phyloP scores from a whole-genome alignment of 768 basidiomycete species.

The Suillus fuscotomentosus region DNA sequence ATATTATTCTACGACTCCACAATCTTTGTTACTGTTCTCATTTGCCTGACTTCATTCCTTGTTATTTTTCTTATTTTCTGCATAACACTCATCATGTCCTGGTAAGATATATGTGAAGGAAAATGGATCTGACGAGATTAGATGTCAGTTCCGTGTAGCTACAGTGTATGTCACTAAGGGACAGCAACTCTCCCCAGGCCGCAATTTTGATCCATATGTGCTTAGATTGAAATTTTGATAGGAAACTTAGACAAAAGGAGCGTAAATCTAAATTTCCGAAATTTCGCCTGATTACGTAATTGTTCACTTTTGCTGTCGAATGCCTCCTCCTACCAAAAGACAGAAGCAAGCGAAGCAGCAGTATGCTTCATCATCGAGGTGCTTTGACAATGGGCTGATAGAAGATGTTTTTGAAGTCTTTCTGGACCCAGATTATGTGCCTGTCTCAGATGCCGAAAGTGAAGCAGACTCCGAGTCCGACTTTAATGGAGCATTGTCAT shows the following conservation, averaged over 20 bases:
- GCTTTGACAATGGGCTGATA: not conserved
- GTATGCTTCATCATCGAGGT: not conserved
- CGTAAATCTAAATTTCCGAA: not conserved
- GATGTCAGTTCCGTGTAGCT: too few relatives aligned
- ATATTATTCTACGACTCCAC: not conserved
- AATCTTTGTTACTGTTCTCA: not conserved
- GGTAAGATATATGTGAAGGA: not conserved
- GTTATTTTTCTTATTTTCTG: not conserved
- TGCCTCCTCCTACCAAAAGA: not conserved
- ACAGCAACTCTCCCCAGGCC: not conserved
- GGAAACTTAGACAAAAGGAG: not conserved
- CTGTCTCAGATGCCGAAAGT: not conserved
- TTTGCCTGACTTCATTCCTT: not conserved
- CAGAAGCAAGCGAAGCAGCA: not conserved
- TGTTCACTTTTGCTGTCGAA: not conserved
- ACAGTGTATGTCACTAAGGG: not conserved
- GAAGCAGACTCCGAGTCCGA: not conserved
- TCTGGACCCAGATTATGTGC: not conserved
- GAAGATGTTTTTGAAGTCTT: not conserved
- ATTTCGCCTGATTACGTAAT: not conserved
- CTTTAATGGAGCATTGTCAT: not conserved
- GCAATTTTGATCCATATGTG: not conserved
- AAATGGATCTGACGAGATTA: not conserved
- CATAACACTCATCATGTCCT: not conserved
- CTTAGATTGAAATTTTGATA: not conserved